These are phyloP conservation scores for Neofusicoccum ribis DNA, from an alignment of 2,329 filamentous ascomycete species.

Conservation along the genomic window DNA sequence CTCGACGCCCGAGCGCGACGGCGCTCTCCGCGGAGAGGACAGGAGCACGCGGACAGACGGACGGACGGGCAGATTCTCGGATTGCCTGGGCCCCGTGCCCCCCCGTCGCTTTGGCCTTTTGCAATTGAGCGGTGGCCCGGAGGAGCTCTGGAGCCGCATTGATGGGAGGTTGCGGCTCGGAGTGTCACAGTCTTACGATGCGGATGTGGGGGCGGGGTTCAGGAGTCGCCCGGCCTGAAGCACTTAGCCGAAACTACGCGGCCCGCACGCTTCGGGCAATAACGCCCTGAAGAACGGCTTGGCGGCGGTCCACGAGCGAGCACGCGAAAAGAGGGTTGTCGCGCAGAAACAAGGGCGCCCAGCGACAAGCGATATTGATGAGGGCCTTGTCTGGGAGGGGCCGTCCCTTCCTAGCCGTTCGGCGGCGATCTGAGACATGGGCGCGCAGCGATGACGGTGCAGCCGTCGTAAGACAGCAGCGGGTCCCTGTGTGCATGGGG, in stretches of 20 bases:
- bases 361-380: not conserved
- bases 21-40: not conserved
- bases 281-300: slow-evolving; percentile 10
- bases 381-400: not conserved
- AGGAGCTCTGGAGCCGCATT: not conserved
- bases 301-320: not conserved
- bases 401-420: not conserved
- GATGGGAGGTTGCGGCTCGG: not conserved
- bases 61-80: not conserved
- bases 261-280: slow-evolving; percentile 12
- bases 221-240: not conserved
- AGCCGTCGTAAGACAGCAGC: not conserved
- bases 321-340: no score
- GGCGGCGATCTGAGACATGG: not conserved
- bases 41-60: slow-evolving; percentile 1
- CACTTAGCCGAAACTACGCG: slow-evolving; percentile 2
- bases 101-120: no score
- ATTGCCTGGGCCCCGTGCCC: not conserved
- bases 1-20: not conserved
- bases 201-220: slow-evolving; percentile 8
- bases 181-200: not conserved
- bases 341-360: not conserved
- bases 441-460: not conserved
- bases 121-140: slow-evolving; percentile 1
- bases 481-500: not conserved